These are phyloP conservation scores for Backusella parvicylindrica DNA, from an alignment of 192 early-diverging fungal species.

Conservation along the genomic window DNA sequence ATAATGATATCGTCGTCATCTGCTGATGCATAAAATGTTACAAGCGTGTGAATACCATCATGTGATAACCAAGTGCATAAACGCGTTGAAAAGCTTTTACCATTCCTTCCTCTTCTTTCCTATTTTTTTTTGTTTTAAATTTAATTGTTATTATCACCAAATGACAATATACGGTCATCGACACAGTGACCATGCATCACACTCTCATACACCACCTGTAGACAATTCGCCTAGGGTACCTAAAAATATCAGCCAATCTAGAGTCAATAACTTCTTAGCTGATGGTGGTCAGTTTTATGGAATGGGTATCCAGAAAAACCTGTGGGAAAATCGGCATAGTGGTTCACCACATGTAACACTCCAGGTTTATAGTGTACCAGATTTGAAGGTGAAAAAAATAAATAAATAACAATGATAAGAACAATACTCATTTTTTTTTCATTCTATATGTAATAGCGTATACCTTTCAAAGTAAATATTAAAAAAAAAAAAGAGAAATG, in stretches of 20 bases:
- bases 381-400: slow-evolving; percentile 57
- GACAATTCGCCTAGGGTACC: slow-evolving; percentile 39
- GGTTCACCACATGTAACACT: slow-evolving; percentile 49
- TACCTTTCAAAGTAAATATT: slow-evolving; percentile 29
- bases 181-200: background rate
- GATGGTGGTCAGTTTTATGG: slow-evolving; percentile 32
- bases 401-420: slow-evolving; percentile 71
- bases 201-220: background rate
- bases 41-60: background rate
- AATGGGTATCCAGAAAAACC: slow-evolving; percentile 49
- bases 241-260: slow-evolving; percentile 67
- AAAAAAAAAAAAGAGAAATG: slow-evolving; percentile 1
- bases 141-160: background rate
- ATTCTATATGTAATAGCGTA: slow-evolving; percentile 17
- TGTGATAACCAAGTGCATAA: background rate
- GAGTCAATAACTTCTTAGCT: slow-evolving; percentile 71
- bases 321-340: slow-evolving; percentile 43
- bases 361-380: slow-evolving; percentile 61
- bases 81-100: background rate
- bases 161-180: slow-evolving; percentile 13
- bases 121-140: background rate
- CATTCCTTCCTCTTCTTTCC: background rate
- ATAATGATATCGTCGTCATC: background rate
- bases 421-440: slow-evolving; percentile 37
- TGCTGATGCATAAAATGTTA: background rate